phyloP scores from a whole-genome alignment of 495 filamentous ascomycete species.

The Penicillium samsonianum region DNA sequence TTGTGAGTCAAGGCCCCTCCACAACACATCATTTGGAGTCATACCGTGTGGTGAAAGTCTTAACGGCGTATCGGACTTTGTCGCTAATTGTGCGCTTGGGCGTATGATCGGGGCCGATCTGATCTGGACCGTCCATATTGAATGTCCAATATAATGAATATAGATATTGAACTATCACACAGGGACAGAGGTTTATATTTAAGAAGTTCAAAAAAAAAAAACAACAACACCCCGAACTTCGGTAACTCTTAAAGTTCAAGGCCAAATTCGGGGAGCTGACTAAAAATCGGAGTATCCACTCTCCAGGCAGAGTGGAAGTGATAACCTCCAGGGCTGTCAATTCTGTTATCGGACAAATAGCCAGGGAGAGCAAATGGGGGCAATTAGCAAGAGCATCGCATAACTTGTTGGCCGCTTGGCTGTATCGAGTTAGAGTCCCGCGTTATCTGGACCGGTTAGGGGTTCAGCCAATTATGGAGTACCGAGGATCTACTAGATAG shows the following conservation, averaged over 20 bases:
- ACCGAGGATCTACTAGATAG: neutral
- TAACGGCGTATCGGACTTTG: slow-evolving; percentile 37
- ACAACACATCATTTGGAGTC: slow-evolving; percentile 3
- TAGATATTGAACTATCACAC: neutral
- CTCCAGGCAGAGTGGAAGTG: neutral
- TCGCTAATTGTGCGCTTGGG: slow-evolving; percentile 45
- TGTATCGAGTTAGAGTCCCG: neutral
- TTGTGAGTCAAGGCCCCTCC: slow-evolving; percentile 18
- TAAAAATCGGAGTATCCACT: neutral
- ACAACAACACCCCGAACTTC: neutral
- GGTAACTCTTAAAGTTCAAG: slow-evolving; percentile 2
- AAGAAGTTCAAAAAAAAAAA: slow-evolving; percentile 6
- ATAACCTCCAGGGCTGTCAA: neutral
- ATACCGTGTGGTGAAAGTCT: slow-evolving; percentile 53
- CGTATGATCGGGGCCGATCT: slow-evolving; percentile 49
- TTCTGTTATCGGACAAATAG: slow-evolving; percentile 1
- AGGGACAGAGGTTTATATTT: neutral
- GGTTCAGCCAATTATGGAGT: no score
- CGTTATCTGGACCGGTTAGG: neutral
- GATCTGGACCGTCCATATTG: slow-evolving; percentile 51
- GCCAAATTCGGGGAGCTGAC: slow-evolving; percentile 2
- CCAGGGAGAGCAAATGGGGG: neutral
- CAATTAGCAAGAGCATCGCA: slow-evolving; percentile 29
- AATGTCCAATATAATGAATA: neutral
- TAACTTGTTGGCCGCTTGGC: slow-evolving; percentile 8